Conservation (phyloP, 768 basidiomycete genomes). For the Auriscalpium orientale region DNA sequence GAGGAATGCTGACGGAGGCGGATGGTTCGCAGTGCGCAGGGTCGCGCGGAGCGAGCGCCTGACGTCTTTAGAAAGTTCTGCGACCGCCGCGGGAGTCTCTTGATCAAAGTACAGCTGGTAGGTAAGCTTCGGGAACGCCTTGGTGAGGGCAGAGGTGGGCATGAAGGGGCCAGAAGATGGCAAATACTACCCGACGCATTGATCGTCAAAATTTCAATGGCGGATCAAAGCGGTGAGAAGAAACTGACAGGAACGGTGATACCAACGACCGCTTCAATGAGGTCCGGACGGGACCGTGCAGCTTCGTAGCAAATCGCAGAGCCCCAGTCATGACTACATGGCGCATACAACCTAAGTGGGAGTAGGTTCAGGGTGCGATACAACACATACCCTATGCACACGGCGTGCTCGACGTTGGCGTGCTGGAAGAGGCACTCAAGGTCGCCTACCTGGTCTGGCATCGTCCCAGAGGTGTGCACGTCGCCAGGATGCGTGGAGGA, state of each 20-base stretch:
- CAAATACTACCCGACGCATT: conserved; percentile 46
- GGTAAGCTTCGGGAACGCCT: conserved; percentile 41
- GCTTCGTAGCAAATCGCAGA: conserved; percentile 60
- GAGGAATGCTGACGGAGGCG: conserved; percentile 51
- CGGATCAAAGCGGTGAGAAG: too few relatives aligned
- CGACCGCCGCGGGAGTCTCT: conserved; percentile 37
- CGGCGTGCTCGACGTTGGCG: conserved; percentile 38
- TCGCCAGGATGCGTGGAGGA: conserved; percentile 60
- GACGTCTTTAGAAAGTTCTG: conserved; percentile 50
- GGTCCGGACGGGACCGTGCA: conserved; percentile 58
- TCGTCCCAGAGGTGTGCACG: conserved; percentile 46
- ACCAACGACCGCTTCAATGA: conserved; percentile 52
- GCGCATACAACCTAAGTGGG: not conserved
- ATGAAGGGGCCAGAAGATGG: conserved; percentile 41
- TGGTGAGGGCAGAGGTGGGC: conserved; percentile 34
- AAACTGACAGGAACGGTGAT: conserved; percentile 22
- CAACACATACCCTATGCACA: conserved; percentile 53
- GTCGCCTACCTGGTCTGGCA: conserved; percentile 56
- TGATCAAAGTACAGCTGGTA: conserved; percentile 54
- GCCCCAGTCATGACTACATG: conserved; percentile 68
- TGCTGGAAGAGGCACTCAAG: conserved; percentile 54
- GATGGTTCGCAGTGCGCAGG: conserved; percentile 42
- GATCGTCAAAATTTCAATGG: not conserved
- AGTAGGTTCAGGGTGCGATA: not conserved
- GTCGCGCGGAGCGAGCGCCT: conserved; percentile 51